phyloP scores from a whole-genome alignment of 192 early-diverging fungal species.

The Entomortierella parvispora region DNA sequence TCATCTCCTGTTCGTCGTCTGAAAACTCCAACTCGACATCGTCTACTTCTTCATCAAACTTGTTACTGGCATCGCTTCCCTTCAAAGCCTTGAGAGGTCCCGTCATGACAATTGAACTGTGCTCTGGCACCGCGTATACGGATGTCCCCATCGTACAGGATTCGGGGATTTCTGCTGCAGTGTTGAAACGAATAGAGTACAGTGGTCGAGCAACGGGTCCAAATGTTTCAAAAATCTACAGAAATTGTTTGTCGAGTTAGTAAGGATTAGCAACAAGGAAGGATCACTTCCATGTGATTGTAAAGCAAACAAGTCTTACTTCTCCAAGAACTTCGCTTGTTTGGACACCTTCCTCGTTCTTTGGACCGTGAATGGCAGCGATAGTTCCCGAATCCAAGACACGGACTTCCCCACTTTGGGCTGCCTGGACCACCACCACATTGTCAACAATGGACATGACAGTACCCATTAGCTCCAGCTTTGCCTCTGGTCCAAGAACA shows the following conservation, averaged over 20 bases:
- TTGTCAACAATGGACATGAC: slow-evolving; percentile 78
- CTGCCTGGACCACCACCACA: slow-evolving; percentile 74
- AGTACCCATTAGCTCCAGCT: slow-evolving; percentile 67
- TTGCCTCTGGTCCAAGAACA: slow-evolving; percentile 56
- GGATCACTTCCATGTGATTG: too few species aligned
- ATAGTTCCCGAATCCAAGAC: slow-evolving; percentile 84
- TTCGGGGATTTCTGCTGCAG: slow-evolving; percentile 65
- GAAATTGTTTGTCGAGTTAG: too few species aligned
- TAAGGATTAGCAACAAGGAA: too few species aligned
- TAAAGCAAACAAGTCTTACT: slow-evolving; percentile 28
- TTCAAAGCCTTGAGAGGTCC: slow-evolving; percentile 71
- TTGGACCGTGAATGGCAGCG: slow-evolving; percentile 51
- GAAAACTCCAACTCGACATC: slow-evolving; percentile 91
- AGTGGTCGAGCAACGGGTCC: slow-evolving; percentile 87
- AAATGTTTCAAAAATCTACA: slow-evolving; percentile 92
- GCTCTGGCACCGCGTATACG: slow-evolving; percentile 73
- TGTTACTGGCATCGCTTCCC: slow-evolving; percentile 93
- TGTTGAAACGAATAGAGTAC: slow-evolving; percentile 84
- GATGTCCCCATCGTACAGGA: slow-evolving; percentile 53
- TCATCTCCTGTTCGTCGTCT: slow-evolving; percentile 90
- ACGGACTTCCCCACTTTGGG: slow-evolving; percentile 51
- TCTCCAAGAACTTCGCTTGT: slow-evolving; percentile 72
- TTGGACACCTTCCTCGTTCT: slow-evolving; percentile 27
- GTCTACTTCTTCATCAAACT: slow-evolving; percentile 90
- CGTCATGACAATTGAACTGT: slow-evolving; percentile 74